Evolutionary conservation across 164 flowering plant species (phyloP).

Genomic region (Paratinospora sagittata): DNA sequence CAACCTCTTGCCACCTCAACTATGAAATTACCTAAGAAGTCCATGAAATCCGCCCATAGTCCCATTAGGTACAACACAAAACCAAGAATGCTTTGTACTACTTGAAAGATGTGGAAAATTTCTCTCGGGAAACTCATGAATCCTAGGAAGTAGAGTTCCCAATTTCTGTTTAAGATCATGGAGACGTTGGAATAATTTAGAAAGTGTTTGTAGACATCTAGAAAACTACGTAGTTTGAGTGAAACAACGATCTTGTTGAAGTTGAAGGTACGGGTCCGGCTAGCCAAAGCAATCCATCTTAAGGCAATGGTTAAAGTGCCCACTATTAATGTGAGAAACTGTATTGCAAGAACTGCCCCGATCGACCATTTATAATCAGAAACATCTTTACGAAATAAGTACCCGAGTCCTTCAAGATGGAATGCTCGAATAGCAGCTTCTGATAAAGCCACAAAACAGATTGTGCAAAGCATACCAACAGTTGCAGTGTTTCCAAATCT

Average conservation of each 20-base stretch:
- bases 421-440: background rate
- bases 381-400: background rate
- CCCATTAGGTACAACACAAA: background rate
- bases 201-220: background rate
- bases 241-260: too few species aligned
- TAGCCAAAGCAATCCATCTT: background rate
- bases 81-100: background rate
- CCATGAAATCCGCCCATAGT: background rate
- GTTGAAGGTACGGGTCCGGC: too few species aligned
- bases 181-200: too few species aligned
- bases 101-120: background rate
- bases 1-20: too few species aligned
- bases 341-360: background rate
- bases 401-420: background rate
- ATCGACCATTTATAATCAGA: conserved; percentile 12
- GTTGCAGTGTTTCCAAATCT: background rate
- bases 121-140: background rate
- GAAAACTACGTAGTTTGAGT: background rate
- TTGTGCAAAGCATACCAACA: background rate
- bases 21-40: too few species aligned
- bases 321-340: background rate
- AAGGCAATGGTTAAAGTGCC: background rate
- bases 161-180: background rate
- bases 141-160: background rate
- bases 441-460: background rate